Conservation (phyloP, 306 rosid genomes). For the Cicer yamashitae region DNA sequence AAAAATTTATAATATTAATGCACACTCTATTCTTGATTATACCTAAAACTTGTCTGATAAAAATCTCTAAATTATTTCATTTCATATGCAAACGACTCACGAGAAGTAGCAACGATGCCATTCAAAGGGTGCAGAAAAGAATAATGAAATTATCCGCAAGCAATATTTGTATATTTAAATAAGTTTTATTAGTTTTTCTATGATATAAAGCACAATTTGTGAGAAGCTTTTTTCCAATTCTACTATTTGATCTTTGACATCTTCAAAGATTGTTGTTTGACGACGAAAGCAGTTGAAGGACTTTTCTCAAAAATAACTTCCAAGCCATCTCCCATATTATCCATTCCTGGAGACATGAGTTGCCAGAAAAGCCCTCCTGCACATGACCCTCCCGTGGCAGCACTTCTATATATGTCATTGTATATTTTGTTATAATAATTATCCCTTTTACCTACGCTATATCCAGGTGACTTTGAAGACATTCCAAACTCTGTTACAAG, state of each 20-base stretch:
- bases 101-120: too few relatives aligned
- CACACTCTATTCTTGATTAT: too few relatives aligned
- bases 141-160: too few relatives aligned
- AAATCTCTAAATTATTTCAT: too few relatives aligned
- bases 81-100: too few relatives aligned
- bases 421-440: conserved; percentile 38
- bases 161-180: too few relatives aligned
- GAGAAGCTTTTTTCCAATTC: too few relatives aligned
- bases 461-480: conserved; percentile 42
- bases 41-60: too few relatives aligned
- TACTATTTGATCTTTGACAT: conserved; percentile 3
- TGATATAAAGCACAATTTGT: too few relatives aligned
- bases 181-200: too few relatives aligned
- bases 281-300: conserved; percentile 47
- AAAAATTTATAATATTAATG: too few relatives aligned
- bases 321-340: conserved; percentile 35
- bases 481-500: conserved; percentile 51
- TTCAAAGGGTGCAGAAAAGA: too few relatives aligned
- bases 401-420: neutral
- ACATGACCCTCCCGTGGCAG: conserved; percentile 36
- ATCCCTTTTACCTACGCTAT: conserved; percentile 39
- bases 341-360: conserved; percentile 40
- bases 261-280: conserved; percentile 41
- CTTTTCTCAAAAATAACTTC: conserved; percentile 36
- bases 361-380: conserved; percentile 55